Base-by-base conservation (phyloP, 2,329 filamentous ascomycete species). In the Colletotrichum sp. region DNA sequence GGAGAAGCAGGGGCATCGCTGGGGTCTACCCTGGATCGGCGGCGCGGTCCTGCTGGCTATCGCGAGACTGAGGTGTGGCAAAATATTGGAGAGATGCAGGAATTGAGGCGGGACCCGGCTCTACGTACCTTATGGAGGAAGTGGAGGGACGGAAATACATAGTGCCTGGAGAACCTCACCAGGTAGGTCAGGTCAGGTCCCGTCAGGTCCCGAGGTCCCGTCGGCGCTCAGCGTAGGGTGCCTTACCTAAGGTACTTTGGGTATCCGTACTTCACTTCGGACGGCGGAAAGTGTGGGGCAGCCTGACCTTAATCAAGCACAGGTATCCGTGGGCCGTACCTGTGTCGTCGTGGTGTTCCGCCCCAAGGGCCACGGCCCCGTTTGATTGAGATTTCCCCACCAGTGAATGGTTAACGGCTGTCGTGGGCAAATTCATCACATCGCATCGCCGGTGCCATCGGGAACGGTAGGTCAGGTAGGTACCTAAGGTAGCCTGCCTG, bases 311-410 rank as follows among this genome's bases (percentile, higher is more conserved):
- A 74, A 39, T 39, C 36, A 39, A 39, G 36, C 36, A 39, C 15
- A 39, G 36, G 36, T 39, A 39, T 39, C 36, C 36, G 36, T 39
- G 36, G 36, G 8, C 36, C 36, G 36, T 39, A 39, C 34, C 34
- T 36, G 36, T 39, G 36, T 39, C 36, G 36, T 39, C 8, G 36
- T 39, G 36, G 30, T 34, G 39, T 68, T 59, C 24, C 18, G 28
- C 57, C n/a, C 62, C 26, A 24, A 34, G 34, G 59, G 59, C 26
- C 24, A 24, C 21, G 39, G 68, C 69, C 63, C 73, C 73, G 55
- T 69, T 63, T 26, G 39, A 75, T 64, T 75, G 69, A 44, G 55
- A 68, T 75, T 74, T 75, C 73, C 73, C 73, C 73, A 75, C 73
- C 73, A 75, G 69, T 75, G 55, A 72, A 16, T 72, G 73, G 69